Conservation (phyloP, 192 early-diverging fungal genomes). For the Linnemannia zychae region DNA sequence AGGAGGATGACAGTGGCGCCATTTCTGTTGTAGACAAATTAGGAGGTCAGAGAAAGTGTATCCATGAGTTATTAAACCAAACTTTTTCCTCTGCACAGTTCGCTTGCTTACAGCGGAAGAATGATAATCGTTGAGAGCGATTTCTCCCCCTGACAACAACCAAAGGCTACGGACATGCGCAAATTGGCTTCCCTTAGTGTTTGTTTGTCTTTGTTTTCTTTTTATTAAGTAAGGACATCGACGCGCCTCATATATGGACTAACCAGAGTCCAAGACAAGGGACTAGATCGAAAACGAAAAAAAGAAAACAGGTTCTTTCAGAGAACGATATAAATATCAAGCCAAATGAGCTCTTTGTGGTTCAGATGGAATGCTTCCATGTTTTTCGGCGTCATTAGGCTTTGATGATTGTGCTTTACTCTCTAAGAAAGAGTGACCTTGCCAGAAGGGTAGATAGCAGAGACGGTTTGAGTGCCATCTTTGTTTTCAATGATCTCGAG, state of each 20-base stretch:
- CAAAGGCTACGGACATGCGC: background rate
- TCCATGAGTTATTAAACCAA: no score
- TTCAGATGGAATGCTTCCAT: background rate
- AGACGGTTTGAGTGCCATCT: constrained; percentile 49
- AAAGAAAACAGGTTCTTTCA: background rate
- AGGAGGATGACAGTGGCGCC: no score
- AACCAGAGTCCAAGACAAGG: background rate
- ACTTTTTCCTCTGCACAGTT: no score
- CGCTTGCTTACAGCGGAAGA: no score
- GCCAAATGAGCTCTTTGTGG: background rate
- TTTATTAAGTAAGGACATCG: background rate
- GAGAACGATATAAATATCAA: background rate
- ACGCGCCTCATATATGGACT: background rate
- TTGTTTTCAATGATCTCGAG: constrained; percentile 76
- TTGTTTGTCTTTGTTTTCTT: background rate
- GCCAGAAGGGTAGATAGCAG: constrained; percentile 59
- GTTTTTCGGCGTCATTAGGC: background rate
- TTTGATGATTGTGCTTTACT: background rate
- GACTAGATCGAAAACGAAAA: background rate
- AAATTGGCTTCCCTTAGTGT: background rate
- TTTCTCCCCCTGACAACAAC: background rate
- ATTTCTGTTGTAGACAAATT: no score
- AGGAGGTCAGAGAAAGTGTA: no score
- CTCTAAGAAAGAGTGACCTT: constrained; percentile 5
- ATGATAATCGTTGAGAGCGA: no score